phyloP scores from a whole-genome alignment of 129 eudicot genomes.

The Tagetes patula region DNA sequence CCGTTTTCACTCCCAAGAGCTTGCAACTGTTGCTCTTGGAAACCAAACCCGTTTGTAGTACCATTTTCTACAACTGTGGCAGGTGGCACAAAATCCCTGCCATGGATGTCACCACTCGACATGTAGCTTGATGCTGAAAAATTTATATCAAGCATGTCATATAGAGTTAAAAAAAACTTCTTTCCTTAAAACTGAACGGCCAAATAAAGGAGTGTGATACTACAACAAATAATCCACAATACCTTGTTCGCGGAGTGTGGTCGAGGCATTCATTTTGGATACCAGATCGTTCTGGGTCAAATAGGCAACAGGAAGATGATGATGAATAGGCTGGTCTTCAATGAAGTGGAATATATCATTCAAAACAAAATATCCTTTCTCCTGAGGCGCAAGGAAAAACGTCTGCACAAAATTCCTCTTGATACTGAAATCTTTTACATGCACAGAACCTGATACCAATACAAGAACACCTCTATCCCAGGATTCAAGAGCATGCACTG shows the following conservation, averaged over 20 bases:
- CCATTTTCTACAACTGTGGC: slow-evolving; percentile 58
- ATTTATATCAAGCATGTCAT: neutral
- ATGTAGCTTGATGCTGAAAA: slow-evolving; percentile 63
- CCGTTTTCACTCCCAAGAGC: slow-evolving; percentile 48
- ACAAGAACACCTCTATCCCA: slow-evolving; percentile 85
- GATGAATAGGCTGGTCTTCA: slow-evolving; percentile 71
- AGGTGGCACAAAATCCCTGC: slow-evolving; percentile 57
- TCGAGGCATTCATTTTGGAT: slow-evolving; percentile 51
- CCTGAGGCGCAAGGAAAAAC: slow-evolving; percentile 90
- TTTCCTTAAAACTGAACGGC: neutral
- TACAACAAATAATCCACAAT: slow-evolving; percentile 4
- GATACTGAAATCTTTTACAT: slow-evolving; percentile 46
- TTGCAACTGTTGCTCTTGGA: slow-evolving; percentile 58
- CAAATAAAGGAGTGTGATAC: neutral
- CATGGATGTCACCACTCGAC: slow-evolving; percentile 51
- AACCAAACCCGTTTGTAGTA: slow-evolving; percentile 42
- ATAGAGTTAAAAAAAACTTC: neutral
- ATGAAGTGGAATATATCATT: slow-evolving; percentile 83
- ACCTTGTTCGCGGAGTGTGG: slow-evolving; percentile 68
- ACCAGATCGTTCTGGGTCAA: slow-evolving; percentile 62
- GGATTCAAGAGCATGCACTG: slow-evolving; percentile 74
- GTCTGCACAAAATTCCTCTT: slow-evolving; percentile 78
- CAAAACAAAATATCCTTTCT: slow-evolving; percentile 77
- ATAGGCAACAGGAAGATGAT: slow-evolving; percentile 63
- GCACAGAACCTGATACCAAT: slow-evolving; percentile 74